phyloP scores from a whole-genome alignment of 192 early-diverging fungal species.

The Piromyces sp. region DNA sequence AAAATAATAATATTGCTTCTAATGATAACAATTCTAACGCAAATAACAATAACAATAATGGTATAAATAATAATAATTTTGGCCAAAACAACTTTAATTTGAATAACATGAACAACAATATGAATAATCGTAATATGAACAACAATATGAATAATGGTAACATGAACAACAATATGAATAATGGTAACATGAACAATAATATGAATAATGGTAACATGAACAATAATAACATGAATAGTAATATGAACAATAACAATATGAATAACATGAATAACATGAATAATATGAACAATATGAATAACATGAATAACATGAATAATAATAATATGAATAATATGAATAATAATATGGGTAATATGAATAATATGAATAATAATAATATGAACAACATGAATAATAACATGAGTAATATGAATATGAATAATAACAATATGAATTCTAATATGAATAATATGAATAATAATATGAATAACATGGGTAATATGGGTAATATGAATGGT shows the following conservation, averaged over 20 bases:
- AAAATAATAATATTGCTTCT: not conserved
- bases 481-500: not conserved
- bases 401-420: not conserved
- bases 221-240: not conserved
- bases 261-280: not conserved
- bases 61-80: not conserved
- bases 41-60: not conserved
- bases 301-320: not conserved
- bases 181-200: not conserved
- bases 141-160: not conserved
- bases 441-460: not conserved
- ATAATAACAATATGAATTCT: too few species aligned
- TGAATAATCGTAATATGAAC: too few species aligned
- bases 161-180: not conserved
- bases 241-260: not conserved
- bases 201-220: not conserved
- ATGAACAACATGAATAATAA: not conserved
- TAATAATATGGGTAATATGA: not conserved
- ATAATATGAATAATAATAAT: not conserved
- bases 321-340: not conserved
- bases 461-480: not conserved
- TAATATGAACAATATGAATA: not conserved
- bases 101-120: too few species aligned
- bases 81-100: too few species aligned
- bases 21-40: not conserved